Evolutionary conservation across 2,329 filamentous ascomycete species (phyloP).

Genomic region (Huntiella bhutanensis): DNA sequence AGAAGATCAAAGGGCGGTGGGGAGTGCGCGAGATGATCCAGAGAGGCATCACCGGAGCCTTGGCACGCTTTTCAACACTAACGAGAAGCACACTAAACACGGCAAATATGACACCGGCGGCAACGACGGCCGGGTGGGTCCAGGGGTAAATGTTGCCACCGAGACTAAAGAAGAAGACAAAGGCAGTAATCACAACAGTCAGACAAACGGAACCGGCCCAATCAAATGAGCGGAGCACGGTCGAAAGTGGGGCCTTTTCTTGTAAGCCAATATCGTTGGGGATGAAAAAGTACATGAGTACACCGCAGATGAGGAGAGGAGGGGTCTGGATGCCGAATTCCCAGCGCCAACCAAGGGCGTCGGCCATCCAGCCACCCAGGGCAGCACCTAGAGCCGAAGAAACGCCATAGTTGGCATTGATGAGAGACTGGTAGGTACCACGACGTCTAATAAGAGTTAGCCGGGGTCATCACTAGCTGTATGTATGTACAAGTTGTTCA

Average conservation of each 20-base stretch:
- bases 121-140: constrained; percentile 39
- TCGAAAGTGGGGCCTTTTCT: constrained; percentile 23
- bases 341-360: constrained; percentile 55
- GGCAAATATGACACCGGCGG: constrained; percentile 28
- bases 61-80: constrained; percentile 29
- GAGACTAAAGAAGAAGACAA: constrained; percentile 42
- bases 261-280: constrained; percentile 33
- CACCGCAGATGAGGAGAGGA: constrained; percentile 27
- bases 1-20: constrained; percentile 37
- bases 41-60: constrained; percentile 41
- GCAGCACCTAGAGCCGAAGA: constrained; percentile 44
- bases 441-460: constrained; percentile 23
- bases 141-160: constrained; percentile 45
- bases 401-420: constrained; percentile 46
- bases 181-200: constrained; percentile 32
- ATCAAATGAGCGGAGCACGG: constrained; percentile 38
- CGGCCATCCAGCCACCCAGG: constrained; percentile 49
- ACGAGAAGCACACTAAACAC: constrained; percentile 28
- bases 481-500: not conserved
- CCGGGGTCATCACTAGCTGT: not conserved
- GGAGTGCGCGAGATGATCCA: constrained; percentile 29
- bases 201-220: constrained; percentile 33
- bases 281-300: constrained; percentile 27
- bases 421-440: constrained; percentile 54
- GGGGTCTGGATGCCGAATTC: constrained; percentile 47